Evolutionary conservation across 2,329 filamentous ascomycete genomes (phyloP).

Genomic region (Colletotrichum sp.): DNA sequence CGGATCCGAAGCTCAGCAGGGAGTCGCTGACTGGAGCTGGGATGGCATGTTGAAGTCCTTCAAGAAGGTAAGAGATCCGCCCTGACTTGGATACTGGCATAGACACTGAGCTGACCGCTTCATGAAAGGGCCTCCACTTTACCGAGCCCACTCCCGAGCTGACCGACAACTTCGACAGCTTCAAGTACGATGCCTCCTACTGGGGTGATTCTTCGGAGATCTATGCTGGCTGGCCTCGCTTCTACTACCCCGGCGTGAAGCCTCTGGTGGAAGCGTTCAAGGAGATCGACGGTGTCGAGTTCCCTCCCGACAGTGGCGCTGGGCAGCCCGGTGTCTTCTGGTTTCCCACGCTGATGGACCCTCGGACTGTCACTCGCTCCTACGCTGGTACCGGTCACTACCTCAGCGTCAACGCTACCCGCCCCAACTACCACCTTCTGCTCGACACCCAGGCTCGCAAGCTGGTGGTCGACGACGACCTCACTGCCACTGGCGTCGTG

Average conservation of each 20-base stretch:
- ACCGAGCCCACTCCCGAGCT: slow-evolving; percentile 15
- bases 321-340: slow-evolving; percentile 45
- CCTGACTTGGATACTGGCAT: background rate
- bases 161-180: slow-evolving; percentile 26
- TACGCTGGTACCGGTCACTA: slow-evolving; percentile 43
- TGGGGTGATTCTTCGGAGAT: slow-evolving; percentile 43
- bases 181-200: slow-evolving; percentile 36
- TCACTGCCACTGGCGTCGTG: slow-evolving; percentile 38
- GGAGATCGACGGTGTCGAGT: slow-evolving; percentile 42
- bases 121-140: slow-evolving; percentile 8
- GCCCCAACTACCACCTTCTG: slow-evolving; percentile 38
- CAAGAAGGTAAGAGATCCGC: slow-evolving; percentile 36
- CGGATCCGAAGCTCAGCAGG: slow-evolving; percentile 37
- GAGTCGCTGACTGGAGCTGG: slow-evolving; percentile 37
- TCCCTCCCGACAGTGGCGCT: slow-evolving; percentile 42
- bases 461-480: slow-evolving; percentile 31
- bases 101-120: background rate
- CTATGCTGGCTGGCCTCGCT: slow-evolving; percentile 41
- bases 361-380: slow-evolving; percentile 36
- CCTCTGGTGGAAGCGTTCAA: slow-evolving; percentile 38
- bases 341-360: slow-evolving; percentile 47
- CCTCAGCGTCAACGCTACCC: slow-evolving; percentile 30
- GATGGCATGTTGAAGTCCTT: slow-evolving; percentile 45
- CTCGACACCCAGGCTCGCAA: slow-evolving; percentile 37
- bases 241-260: slow-evolving; percentile 38